Evolutionary conservation across 768 basidiomycete species (phyloP).

Genomic region (Mycena sanguinolenta): DNA sequence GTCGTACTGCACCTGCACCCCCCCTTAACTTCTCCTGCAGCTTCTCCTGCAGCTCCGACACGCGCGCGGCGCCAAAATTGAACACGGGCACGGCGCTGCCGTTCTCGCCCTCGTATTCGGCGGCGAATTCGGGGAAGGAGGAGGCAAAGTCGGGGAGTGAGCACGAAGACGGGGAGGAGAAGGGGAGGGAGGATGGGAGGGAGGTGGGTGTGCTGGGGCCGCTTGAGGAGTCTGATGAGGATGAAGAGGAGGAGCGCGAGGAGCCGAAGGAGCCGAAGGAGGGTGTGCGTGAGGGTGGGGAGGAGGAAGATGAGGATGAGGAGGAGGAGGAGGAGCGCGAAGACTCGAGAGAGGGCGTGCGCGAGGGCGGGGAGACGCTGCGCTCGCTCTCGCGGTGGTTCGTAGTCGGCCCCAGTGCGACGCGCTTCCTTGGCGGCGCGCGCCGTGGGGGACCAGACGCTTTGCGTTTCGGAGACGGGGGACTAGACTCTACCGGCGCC

Average conservation of each 20-base stretch:
- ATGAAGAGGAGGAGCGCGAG: conserved; percentile 25
- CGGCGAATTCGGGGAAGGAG: no score
- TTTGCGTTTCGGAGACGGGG: conserved; percentile 8
- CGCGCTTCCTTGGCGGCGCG: conserved; percentile 28
- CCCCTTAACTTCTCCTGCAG: no score
- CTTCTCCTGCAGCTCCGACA: no score
- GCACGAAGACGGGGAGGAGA: conserved; percentile 13
- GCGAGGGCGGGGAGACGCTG: conserved; percentile 23
- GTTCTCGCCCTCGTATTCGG: no score
- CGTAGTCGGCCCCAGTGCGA: conserved; percentile 20
- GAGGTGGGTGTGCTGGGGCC: conserved; percentile 35
- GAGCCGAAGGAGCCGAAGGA: conserved; percentile 33
- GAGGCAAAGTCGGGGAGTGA: conserved; percentile 16
- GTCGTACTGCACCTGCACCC: no score
- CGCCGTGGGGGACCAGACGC: conserved; percentile 27
- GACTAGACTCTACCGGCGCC: background rate
- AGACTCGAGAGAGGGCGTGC: conserved; percentile 34
- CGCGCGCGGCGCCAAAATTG: no score
- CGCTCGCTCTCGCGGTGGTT: conserved; percentile 25
- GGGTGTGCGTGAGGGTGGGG: conserved; percentile 23
- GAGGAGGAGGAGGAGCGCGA: conserved; percentile 18
- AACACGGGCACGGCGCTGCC: no score
- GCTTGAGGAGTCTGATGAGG: no score
- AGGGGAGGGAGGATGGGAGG: no score
- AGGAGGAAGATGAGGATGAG: conserved; percentile 15